Percentiles rank a stretch among this genome's conserved stretches.
Conservation (phyloP, 1,139 yeast genomes). For the Suhomyces bokatorum region DNA sequence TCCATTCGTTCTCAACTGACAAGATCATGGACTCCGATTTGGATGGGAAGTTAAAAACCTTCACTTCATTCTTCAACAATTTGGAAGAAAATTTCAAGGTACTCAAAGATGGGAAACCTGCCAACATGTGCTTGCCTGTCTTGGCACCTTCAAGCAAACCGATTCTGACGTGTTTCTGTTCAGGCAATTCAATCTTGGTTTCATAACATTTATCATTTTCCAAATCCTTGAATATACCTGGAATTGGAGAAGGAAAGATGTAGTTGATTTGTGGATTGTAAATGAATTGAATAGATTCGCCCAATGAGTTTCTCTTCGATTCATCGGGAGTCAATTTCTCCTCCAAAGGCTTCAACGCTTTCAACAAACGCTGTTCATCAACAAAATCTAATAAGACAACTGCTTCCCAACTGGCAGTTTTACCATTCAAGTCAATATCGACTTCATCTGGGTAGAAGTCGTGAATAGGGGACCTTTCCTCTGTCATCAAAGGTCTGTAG, state of each 20-base stretch:
- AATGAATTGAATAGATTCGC: constrained; percentile 63
- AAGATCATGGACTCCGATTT: constrained; percentile 80
- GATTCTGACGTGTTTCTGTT: constrained; percentile 48
- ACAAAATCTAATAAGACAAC: constrained; percentile 94
- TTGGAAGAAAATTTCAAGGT: constrained; percentile 60
- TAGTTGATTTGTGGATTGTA: constrained; percentile 77
- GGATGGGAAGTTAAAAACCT: constrained; percentile 83
- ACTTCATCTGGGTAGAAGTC: constrained; percentile 92
- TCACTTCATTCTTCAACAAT: constrained; percentile 60
- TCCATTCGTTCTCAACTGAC: constrained; percentile 53
- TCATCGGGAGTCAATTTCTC: constrained; percentile 67
- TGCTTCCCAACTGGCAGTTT: constrained; percentile 97
- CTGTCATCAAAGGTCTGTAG: constrained; percentile 85
- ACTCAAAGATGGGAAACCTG: constrained; percentile 87
- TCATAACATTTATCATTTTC: constrained; percentile 79
- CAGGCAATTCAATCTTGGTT: constrained; percentile 51
- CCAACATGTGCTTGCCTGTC: constrained; percentile 67
- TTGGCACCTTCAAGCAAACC: constrained; percentile 72
- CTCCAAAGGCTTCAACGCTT: constrained; percentile 67
- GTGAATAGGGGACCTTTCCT: constrained; percentile 79
- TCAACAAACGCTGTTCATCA: constrained; percentile 72
- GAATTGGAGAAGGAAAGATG: constrained; percentile 74
- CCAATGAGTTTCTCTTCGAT: constrained; percentile 68
- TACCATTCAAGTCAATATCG: constrained; percentile 89
- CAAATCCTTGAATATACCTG: constrained; percentile 74